Evolutionary conservation across 2,329 filamentous ascomycete species (phyloP).

Genomic region (Fusarium praegraminearum): DNA sequence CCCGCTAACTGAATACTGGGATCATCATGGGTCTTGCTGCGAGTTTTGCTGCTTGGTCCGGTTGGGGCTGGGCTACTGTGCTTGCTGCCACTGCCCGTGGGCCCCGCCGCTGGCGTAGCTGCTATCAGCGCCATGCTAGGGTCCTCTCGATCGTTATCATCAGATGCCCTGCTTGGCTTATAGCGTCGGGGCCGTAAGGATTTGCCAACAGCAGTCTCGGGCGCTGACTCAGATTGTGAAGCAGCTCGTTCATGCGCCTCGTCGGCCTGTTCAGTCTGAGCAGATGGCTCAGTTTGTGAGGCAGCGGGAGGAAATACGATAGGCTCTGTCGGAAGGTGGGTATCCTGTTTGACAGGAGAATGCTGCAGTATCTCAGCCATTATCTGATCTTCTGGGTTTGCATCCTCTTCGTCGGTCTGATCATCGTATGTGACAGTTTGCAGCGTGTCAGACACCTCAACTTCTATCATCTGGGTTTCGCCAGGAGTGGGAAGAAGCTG

Average conservation of each 20-base stretch:
- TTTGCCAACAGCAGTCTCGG: slow-evolving; percentile 48
- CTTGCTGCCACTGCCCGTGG: slow-evolving; percentile 29
- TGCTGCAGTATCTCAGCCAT: slow-evolving; percentile 49
- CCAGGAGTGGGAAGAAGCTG: slow-evolving; percentile 41
- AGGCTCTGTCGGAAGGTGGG: slow-evolving; percentile 21
- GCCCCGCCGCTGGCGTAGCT: slow-evolving; percentile 27
- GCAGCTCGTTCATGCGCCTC: slow-evolving; percentile 20
- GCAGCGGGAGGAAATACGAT: slow-evolving; percentile 19
- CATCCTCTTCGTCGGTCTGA: slow-evolving; percentile 40
- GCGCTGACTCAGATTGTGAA: slow-evolving; percentile 25
- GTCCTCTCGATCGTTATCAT: slow-evolving; percentile 43
- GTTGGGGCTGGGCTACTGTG: slow-evolving; percentile 28
- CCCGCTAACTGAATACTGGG: slow-evolving; percentile 44
- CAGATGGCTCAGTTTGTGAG: slow-evolving; percentile 27
- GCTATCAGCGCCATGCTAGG: slow-evolving; percentile 50
- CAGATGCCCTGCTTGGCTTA: slow-evolving; percentile 41
- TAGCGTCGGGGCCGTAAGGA: slow-evolving; percentile 50
- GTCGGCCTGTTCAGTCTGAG: slow-evolving; percentile 20
- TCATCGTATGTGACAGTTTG: slow-evolving; percentile 14
- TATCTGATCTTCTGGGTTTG: slow-evolving; percentile 47
- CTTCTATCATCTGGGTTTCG: slow-evolving; percentile 38
- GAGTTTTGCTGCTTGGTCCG: slow-evolving; percentile 45
- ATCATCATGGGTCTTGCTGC: slow-evolving; percentile 45
- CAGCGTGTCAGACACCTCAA: slow-evolving; percentile 33
- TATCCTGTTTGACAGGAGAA: slow-evolving; percentile 35